These are phyloP conservation scores for Nakaseomyces nivariensis DNA, from an alignment of 1,139 yeast species.

Conservation along the genomic window DNA sequence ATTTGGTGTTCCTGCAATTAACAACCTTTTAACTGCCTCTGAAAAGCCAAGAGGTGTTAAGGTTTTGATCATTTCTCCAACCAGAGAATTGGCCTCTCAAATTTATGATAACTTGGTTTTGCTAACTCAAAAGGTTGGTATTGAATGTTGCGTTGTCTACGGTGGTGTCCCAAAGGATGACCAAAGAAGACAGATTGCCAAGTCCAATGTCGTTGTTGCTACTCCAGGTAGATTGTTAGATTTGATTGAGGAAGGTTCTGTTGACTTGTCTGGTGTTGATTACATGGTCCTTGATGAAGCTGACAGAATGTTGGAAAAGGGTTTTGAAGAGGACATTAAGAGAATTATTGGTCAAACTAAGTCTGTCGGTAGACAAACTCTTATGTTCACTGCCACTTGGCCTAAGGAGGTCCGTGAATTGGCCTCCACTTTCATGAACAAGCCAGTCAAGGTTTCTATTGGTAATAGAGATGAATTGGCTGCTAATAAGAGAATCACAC, in stretches of 20 bases:
- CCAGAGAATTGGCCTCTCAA: slow-evolving; percentile 94
- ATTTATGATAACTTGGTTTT: slow-evolving; percentile 73
- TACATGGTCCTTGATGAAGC: slow-evolving; percentile 94
- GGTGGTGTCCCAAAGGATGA: slow-evolving; percentile 98
- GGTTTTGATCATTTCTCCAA: slow-evolving; percentile 86
- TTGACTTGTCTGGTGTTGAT: slow-evolving; percentile 55
- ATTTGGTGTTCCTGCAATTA: slow-evolving; percentile 94
- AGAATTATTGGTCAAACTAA: slow-evolving; percentile 79
- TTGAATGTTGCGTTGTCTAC: slow-evolving; percentile 76
- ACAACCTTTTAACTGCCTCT: slow-evolving; percentile 39
- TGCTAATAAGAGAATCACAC: slow-evolving; percentile 90
- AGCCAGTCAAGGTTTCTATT: slow-evolving; percentile 80
- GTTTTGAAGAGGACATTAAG: slow-evolving; percentile 94
- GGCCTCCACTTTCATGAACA: slow-evolving; percentile 75
- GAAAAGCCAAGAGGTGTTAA: slow-evolving; percentile 44
- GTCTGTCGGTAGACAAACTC: slow-evolving; percentile 82
- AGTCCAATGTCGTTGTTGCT: slow-evolving; percentile 75
- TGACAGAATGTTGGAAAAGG: slow-evolving; percentile 95
- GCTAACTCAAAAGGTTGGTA: slow-evolving; percentile 50
- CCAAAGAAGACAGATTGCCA: slow-evolving; percentile 60
- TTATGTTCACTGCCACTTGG: slow-evolving; percentile 98
- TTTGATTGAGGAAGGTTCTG: slow-evolving; percentile 79
- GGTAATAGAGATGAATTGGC: slow-evolving; percentile 91
- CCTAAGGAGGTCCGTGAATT: slow-evolving; percentile 93
- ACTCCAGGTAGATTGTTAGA: slow-evolving; percentile 96